Base-by-base conservation (phyloP, 2,329 filamentous ascomycete species). In the Fusarium sp. region DNA sequence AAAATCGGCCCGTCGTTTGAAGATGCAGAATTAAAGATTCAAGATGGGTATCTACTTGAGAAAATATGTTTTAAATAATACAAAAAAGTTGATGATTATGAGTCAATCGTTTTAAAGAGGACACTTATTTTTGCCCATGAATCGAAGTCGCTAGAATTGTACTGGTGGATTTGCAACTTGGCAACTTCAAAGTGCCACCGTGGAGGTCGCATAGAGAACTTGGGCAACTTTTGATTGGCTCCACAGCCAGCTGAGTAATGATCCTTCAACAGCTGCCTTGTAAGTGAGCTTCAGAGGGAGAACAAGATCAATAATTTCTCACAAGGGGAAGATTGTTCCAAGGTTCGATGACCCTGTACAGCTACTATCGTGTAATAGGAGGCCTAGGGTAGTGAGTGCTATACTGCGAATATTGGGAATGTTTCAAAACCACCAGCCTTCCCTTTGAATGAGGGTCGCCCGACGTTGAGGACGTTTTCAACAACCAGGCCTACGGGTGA, bases 61-160 rank as follows among this genome's bases (percentile, higher is more conserved):
- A 46, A 36, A 29, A 55, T 64, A 67, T 63, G 65, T 51, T 22
- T 68, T 44, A 36, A 35, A 53, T 53, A 31, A 51, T 29, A 36
- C 40, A 49, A 49, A 49, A 29, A 58, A 70, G 5, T 60, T 46
- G 20, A 56, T 44, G 49, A 61, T 49, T 35, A 70, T 75, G 76
- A 77, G 67, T 78, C 74, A 78, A 71, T 67, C 65, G 16, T 29
- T 42, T 44, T 8, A 8, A 63, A 77, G 64, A 77, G 77, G 77
- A 76, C 77, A 78, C 72, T 74, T 78, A 61, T 62, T 65, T 49
- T 31, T 6, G 6, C 2, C 67, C 49, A 51, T 66, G 16, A 58
- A 74, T 78, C 75, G 75, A 78, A 78, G 77, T 75, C 70, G 63
- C 75, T 77, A 75, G 77, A 78, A 78, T 66, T 67, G 42, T 42